These are phyloP conservation scores for Domatiomyces globalis DNA, from an alignment of 2,329 filamentous ascomycete genomes.

Conservation along the genomic window DNA sequence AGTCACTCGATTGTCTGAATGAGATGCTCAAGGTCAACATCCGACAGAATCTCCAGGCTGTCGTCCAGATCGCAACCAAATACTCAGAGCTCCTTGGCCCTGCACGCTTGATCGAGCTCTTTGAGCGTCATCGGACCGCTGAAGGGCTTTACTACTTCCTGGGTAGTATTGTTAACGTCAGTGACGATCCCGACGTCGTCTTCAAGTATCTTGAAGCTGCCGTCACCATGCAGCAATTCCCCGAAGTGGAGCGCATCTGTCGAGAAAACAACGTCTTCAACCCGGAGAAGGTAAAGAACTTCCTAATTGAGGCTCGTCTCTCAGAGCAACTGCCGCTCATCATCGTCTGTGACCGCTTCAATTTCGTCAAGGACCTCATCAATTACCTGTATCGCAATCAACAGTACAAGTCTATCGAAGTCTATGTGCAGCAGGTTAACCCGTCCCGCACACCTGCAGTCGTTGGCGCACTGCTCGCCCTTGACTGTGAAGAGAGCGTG, in stretches of 20 bases:
- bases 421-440: slow-evolving; percentile 95
- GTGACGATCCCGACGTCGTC: slow-evolving; percentile 85
- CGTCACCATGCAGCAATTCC: slow-evolving; percentile 81
- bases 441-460: slow-evolving; percentile 81
- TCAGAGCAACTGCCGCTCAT: slow-evolving; percentile 90
- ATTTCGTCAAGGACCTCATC: slow-evolving; percentile 93
- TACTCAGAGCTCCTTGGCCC: slow-evolving; percentile 90
- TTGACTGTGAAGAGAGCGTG: slow-evolving; percentile 91
- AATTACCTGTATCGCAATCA: slow-evolving; percentile 97
- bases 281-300: slow-evolving; percentile 95
- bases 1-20: slow-evolving; percentile 84
- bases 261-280: slow-evolving; percentile 84
- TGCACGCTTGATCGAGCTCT: slow-evolving; percentile 75
- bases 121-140: slow-evolving; percentile 94
- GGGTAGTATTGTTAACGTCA: slow-evolving; percentile 93
- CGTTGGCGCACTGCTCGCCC: slow-evolving; percentile 82
- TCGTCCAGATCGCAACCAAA: slow-evolving; percentile 92
- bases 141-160: slow-evolving; percentile 98
- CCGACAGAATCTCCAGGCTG: slow-evolving; percentile 86
- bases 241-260: slow-evolving; percentile 93
- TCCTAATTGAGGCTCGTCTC: slow-evolving; percentile 88
- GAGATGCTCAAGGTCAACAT: slow-evolving; percentile 96
- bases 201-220: slow-evolving; percentile 99
- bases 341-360: slow-evolving; percentile 98
- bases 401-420: slow-evolving; percentile 96